Evolutionary conservation across 345 rosid species (phyloP).

Genomic region (Odontarrhena argentea): DNA sequence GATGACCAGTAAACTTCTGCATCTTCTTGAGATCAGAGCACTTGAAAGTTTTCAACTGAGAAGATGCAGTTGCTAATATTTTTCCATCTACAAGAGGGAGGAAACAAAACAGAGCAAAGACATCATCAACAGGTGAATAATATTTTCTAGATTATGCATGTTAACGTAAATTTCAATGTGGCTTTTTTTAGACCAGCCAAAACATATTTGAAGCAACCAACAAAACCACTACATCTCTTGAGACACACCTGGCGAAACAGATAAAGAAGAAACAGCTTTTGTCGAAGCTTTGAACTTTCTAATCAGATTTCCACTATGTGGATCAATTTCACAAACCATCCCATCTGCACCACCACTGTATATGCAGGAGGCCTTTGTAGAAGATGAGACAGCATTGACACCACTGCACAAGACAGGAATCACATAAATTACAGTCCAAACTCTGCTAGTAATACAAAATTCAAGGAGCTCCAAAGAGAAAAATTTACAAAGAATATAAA

Average conservation of each 20-base stretch:
- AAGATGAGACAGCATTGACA: slow-evolving; percentile 77
- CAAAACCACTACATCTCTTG: not conserved
- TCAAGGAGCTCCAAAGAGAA: not conserved
- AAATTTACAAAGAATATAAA: not conserved
- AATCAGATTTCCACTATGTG: slow-evolving; percentile 64
- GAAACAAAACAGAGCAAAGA: slow-evolving; percentile 13
- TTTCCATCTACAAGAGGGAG: slow-evolving; percentile 61
- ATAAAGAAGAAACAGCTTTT: slow-evolving; percentile 73
- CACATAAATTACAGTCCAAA: slow-evolving; percentile 18
- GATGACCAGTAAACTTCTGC: slow-evolving; percentile 93
- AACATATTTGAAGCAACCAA: slow-evolving; percentile 6
- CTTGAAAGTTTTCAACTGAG: slow-evolving; percentile 69
- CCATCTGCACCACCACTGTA: slow-evolving; percentile 94
- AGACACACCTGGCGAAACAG: slow-evolving; percentile 73
- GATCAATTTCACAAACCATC: slow-evolving; percentile 84
- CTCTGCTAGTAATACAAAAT: slow-evolving; percentile 4
- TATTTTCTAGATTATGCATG: not conserved
- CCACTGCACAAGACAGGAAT: slow-evolving; percentile 62
- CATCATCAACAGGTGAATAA: slow-evolving; percentile 25
- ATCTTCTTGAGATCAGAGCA: slow-evolving; percentile 74
- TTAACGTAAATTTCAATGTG: slow-evolving; percentile 6
- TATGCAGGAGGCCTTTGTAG: slow-evolving; percentile 54
- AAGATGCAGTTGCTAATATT: slow-evolving; percentile 75
- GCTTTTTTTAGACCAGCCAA: slow-evolving; percentile 10
- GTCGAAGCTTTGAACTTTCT: slow-evolving; percentile 75